Conservation (phyloP, 768 basidiomycete species). For the Auricularia auricula-judae region DNA sequence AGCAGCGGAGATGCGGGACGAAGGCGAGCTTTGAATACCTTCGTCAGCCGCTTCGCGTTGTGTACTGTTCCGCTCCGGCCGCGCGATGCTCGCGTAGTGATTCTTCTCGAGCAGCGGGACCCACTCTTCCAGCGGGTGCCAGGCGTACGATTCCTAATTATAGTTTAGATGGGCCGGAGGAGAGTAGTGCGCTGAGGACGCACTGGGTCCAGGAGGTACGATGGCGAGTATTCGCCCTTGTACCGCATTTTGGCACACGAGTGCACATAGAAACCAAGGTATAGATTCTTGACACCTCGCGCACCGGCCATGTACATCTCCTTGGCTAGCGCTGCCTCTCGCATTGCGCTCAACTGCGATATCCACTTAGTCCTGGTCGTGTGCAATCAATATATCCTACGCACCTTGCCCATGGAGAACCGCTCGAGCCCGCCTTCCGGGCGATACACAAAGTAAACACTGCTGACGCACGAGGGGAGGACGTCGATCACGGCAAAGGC, state of each 20-base stretch:
- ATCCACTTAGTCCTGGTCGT: neutral
- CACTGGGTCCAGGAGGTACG: constrained; percentile 81
- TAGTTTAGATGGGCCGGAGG: neutral
- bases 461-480: constrained; percentile 72
- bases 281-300: constrained; percentile 51
- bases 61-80: constrained; percentile 29
- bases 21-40: neutral
- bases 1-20: too few relatives aligned
- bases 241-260: constrained; percentile 93
- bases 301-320: constrained; percentile 69
- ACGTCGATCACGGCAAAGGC: constrained; percentile 88
- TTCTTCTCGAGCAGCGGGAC: constrained; percentile 48
- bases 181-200: constrained; percentile 9
- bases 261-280: constrained; percentile 94
- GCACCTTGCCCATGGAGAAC: constrained; percentile 72
- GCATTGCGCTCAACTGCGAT: constrained; percentile 66
- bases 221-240: constrained; percentile 88
- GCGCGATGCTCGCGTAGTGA: constrained; percentile 60
- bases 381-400: neutral
- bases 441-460: constrained; percentile 80
- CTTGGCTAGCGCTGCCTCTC: constrained; percentile 62
- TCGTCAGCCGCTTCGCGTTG: neutral
- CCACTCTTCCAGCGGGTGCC: constrained; percentile 59
- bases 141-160: constrained; percentile 61
- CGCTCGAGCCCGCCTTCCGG: constrained; percentile 49